Evolutionary conservation across 164 flowering plant species (phyloP).

Genomic region (Macadamia integrifolia): DNA sequence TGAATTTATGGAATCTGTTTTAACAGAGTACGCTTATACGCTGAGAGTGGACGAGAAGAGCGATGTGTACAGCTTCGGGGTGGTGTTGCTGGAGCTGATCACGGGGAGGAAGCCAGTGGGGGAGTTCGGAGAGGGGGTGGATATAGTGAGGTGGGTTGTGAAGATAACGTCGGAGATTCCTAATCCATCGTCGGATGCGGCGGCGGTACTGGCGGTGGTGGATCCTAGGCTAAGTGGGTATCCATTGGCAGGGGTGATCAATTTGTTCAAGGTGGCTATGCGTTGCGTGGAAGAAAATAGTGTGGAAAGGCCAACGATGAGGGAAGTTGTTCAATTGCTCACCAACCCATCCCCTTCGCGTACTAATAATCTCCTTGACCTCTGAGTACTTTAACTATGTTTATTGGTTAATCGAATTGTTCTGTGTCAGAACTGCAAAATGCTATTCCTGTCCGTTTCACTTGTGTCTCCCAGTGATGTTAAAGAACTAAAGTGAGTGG

Average conservation of each 20-base stretch:
- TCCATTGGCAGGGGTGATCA: constrained; percentile 44
- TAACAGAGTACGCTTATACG: constrained; percentile 87
- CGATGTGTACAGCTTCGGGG: constrained; percentile 97
- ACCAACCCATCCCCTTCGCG: constrained; percentile 43
- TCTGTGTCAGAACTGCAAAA: not conserved
- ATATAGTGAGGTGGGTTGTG: constrained; percentile 81
- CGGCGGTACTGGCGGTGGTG: constrained; percentile 54
- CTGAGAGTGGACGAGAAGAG: constrained; percentile 87
- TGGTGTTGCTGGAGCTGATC: constrained; percentile 78
- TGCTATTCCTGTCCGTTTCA: not conserved
- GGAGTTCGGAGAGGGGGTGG: constrained; percentile 90
- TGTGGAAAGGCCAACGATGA: constrained; percentile 73
- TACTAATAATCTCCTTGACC: too few species aligned
- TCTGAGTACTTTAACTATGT: too few species aligned
- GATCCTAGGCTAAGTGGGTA: constrained; percentile 65
- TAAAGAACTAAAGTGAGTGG: too few species aligned
- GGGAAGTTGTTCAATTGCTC: constrained; percentile 86
- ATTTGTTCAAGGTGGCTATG: constrained; percentile 84
- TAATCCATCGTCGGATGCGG: constrained; percentile 40
- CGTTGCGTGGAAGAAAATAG: constrained; percentile 78
- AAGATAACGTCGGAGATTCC: constrained; percentile 53
- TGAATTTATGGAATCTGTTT: too few species aligned
- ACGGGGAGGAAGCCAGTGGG: constrained; percentile 89
- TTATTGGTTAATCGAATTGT: too few species aligned
- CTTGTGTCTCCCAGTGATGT: too few species aligned